Base-by-base conservation (phyloP, 2,329 filamentous ascomycete genomes). In the Fusarium palustre region DNA sequence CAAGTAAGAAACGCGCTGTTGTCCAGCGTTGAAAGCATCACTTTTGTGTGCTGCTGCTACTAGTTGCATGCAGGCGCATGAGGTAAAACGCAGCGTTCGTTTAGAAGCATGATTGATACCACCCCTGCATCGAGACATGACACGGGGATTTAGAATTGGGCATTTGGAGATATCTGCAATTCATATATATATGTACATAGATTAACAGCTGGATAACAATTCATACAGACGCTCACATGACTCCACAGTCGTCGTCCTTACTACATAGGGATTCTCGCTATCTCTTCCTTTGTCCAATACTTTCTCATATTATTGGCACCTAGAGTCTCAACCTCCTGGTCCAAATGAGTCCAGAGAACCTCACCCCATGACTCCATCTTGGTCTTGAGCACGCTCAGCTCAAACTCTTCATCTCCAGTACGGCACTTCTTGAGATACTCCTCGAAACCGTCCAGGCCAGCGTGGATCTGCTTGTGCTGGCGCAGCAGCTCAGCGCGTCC, bases 221-320 rank as follows among this genome's bases (percentile, higher is more conserved):
- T 22, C 46, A 55, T 46, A 59, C 22, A 33, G 10, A 15, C 42
- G 25, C 39, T 36, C 42, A 22, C 28, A 22, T 30, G 22, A 50
- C 7, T 33, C 31, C 20, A 24, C 34, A 16, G 7, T 22, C 22
- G 15, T n/a, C 22, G 13, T 28, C 22, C 11, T 79, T 77, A 94
- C 79, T 77, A 94, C 82, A 94, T 92, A 1, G 87, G 89, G 81
- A 96, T 85, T 53, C 81, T 80, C 77, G 80, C 82, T 79, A 97
- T 90, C 84, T 97, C 94, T 47, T 92, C 88, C 64, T 89, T 71
- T 0, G 84, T 91, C 92, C 92, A 97, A 79, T 92, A 94, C 79
- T 84, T 88, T 71, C 92, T 85, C 94, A 97, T 97, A 77, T 95
- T 66, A 78, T 96, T 92, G 45, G 93, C 93, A 3, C 90, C 88